Evolutionary conservation across 106 monocot species (phyloP), one percentile per base, ranked within the genome.

Genomic region (Acanthochlamys bracteata): DNA sequence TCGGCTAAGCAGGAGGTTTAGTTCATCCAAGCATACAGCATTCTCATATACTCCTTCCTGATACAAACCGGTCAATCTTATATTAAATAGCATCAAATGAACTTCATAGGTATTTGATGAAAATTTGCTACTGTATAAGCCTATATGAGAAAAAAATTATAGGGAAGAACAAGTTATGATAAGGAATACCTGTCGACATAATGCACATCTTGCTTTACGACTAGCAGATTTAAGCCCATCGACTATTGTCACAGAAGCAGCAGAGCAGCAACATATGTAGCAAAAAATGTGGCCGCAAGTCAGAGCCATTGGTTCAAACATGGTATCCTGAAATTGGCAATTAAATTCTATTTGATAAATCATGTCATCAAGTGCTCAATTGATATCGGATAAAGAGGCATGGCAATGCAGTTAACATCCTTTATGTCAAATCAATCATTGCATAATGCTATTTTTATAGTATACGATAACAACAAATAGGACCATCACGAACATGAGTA

Each of bases 271-370:
- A 25, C 94, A 94, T 68, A 84, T 79, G 65, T 84, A 84, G 73
- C 90, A 94, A 67, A 86, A 90, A 52, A 90, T 84, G 45, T 90
- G 94, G 20, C 94, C 94, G 61, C 89, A 94, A 16, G 77, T 55
- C 42, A 94, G 89, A 25, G 89, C 65, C 24, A 94, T 74, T 2
- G 94, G 84, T 58, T 90, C 86, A 27, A 94, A 94, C 25, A 94
- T 79, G 0, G 86, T 90, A 26, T 94, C 94, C 94, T 94, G 77
- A 7, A 76, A 68, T 21, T 19, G 7, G 16, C 2, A 24, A 43
- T 54, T 55, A 60, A 0, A 66, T 19, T 4, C 10, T 25, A 14
- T 49, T 4, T 49, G 17, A 9, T 49, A 49, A 49, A 33, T 33
- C 33, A 33, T n/a, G n/a, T n/a, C n/a, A n/a, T n/a, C n/a, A n/a